Conservation (phyloP, 768 basidiomycete species). For the Austroboletus festivus region DNA sequence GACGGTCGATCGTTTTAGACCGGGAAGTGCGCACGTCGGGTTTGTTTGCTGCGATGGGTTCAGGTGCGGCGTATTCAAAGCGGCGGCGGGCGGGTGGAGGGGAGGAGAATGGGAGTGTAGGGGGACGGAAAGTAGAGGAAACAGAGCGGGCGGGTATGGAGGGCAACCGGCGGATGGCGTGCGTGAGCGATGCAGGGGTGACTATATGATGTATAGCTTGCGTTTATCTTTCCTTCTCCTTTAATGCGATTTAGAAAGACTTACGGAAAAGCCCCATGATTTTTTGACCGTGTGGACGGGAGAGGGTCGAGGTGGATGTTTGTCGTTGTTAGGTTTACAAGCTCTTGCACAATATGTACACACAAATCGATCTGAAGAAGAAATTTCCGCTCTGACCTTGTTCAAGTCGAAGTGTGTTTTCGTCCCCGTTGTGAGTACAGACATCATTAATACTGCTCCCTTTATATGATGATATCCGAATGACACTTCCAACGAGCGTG, state of each 20-base stretch:
- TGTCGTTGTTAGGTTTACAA: slow-evolving; percentile 22
- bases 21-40: not conserved
- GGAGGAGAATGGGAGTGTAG: not conserved
- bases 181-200: slow-evolving; percentile 4
- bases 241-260: not conserved
- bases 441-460: not conserved
- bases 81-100: slow-evolving; percentile 16
- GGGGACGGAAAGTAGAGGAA: not conserved
- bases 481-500: slow-evolving; percentile 28
- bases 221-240: too few relatives aligned
- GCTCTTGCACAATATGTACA: slow-evolving; percentile 24
- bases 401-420: not conserved
- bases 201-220: not conserved
- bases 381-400: not conserved
- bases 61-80: slow-evolving; percentile 1
- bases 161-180: slow-evolving; percentile 2
- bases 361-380: not conserved
- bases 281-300: not conserved
- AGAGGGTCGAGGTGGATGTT: slow-evolving; percentile 31
- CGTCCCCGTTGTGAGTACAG: slow-evolving; percentile 15
- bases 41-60: not conserved
- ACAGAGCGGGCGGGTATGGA: slow-evolving; percentile 10
- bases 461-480: slow-evolving; percentile 29
- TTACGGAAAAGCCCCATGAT: slow-evolving; percentile 12
- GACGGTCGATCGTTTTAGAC: not conserved